Evolutionary conservation across 208 protist genomes (phyloP), one percentile per base, ranked within the genome.

Genomic region (Trypanosoma boissoni): DNA sequence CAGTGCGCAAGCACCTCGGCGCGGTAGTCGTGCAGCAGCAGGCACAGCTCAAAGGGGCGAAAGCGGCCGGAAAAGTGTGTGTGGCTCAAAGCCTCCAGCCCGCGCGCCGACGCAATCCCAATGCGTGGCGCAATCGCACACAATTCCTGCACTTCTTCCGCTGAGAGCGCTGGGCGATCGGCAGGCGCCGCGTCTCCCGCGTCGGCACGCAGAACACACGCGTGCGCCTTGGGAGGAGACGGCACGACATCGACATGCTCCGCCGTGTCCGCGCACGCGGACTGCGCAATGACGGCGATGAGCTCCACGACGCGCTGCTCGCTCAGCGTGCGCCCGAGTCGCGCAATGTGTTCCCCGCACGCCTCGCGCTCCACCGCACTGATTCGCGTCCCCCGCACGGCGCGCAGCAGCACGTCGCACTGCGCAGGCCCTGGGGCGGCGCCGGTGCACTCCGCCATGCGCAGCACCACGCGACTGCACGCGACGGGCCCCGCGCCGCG

Each of bases 21-120:
- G 0, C 43, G 49, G 50, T 91, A 73, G n/a, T 59, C 44, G 12
- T 70, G 45, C 10, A 91, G 76, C 18, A 87, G 58, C 6, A 79
- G 56, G 34, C 72, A 72, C 23, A 91, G 72, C 34, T 83, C 72
- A 54, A 76, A 79, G 1, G 73, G 61, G n/a, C 44, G 29, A 46
- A 83, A 79, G 18, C 63, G 62, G 45, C 59, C 71, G 8, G 43
- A 41, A 43, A 91, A 74, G 20, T 65, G 64, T 8, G 58, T 50
- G 23, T 28, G 42, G 2, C 73, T 58, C 12, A 91, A 68, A 23
- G 46, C 32, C 46, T 91, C 80, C 9, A 88, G 59, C 52, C 69
- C 76, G n/a, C 67, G 64, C 18, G 75, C 32, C 18, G 74, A 69
- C 10, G 73, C 60, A 21, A 86, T 42, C 12, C 82, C 29, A 57